Conservation (phyloP, 2,329 filamentous ascomycete genomes). For the Aspergillus sp. region DNA sequence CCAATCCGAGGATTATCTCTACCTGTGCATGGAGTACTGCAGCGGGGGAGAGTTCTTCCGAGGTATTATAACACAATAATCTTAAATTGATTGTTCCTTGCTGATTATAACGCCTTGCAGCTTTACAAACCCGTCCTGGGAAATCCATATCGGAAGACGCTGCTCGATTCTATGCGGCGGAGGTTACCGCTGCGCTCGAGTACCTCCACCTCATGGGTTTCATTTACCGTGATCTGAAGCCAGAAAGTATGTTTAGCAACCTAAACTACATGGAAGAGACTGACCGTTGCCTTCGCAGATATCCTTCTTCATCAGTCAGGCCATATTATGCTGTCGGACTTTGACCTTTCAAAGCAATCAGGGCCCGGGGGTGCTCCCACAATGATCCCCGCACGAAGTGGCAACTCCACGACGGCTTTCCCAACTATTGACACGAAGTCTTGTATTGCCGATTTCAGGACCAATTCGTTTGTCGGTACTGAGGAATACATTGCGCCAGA, state of each 20-base stretch:
- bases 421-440: slow-evolving; percentile 99
- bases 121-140: slow-evolving; percentile 90
- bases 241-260: slow-evolving; percentile 70
- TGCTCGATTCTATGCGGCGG: slow-evolving; percentile 93
- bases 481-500: slow-evolving; percentile 99
- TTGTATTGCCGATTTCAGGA: slow-evolving; percentile 96
- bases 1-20: slow-evolving; percentile 97
- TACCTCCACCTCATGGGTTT: slow-evolving; percentile 99
- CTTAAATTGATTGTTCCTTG: neutral
- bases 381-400: slow-evolving; percentile 93
- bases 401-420: slow-evolving; percentile 79
- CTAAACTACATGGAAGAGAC: neutral
- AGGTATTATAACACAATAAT: slow-evolving; percentile 35
- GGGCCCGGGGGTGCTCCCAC: slow-evolving; percentile 93
- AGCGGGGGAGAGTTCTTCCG: slow-evolving; percentile 98
- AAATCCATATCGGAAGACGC: slow-evolving; percentile 98
- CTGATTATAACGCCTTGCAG: slow-evolving; percentile 39
- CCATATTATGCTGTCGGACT: slow-evolving; percentile 99
- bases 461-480: slow-evolving; percentile 96
- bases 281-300: slow-evolving; percentile 60
- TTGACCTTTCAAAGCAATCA: slow-evolving; percentile 97
- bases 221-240: slow-evolving; percentile 97
- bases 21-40: slow-evolving; percentile 99
- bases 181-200: slow-evolving; percentile 93
- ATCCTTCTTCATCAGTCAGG: slow-evolving; percentile 98